Evolutionary conservation across 2,329 filamentous ascomycete species (phyloP).

Genomic region (Colletotrichum brevisporum): DNA sequence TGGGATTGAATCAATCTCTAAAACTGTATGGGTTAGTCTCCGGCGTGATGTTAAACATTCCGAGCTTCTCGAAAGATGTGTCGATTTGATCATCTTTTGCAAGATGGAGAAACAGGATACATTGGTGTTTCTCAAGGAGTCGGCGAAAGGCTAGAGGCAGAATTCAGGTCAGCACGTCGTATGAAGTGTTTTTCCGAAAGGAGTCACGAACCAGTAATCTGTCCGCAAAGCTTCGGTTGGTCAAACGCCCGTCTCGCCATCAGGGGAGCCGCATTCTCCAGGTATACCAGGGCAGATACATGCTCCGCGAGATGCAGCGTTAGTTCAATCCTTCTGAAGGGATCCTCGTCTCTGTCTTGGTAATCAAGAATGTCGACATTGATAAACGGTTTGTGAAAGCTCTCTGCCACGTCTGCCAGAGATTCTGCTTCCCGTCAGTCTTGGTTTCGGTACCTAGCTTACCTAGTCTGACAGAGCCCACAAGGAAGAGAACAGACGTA

Average conservation of each 20-base stretch:
- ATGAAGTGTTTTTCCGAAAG: neutral
- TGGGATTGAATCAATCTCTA: too few species aligned
- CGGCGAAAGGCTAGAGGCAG: neutral
- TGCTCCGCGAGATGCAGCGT: neutral
- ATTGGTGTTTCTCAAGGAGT: neutral
- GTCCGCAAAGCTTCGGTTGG: neutral
- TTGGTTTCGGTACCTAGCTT: too few species aligned
- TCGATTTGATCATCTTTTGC: neutral
- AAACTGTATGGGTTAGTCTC: neutral
- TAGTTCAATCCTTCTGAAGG: neutral
- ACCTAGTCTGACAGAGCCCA: too few species aligned
- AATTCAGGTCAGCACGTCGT: too few species aligned
- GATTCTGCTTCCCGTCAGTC: too few species aligned
- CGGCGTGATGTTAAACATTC: neutral
- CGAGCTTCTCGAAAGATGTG: neutral
- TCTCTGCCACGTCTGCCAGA: too few species aligned
- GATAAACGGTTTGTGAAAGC: too few species aligned
- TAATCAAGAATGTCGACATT: too few species aligned
- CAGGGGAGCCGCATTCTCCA: neutral
- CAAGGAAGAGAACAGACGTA: too few species aligned
- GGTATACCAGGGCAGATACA: neutral
- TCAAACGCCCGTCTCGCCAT: neutral
- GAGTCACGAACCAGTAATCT: neutral
- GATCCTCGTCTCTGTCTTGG: neutral
- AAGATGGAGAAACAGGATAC: neutral